Base-by-base conservation (phyloP, 1,284 basidiomycete species). In the Trichosporon coremiiforme region DNA sequence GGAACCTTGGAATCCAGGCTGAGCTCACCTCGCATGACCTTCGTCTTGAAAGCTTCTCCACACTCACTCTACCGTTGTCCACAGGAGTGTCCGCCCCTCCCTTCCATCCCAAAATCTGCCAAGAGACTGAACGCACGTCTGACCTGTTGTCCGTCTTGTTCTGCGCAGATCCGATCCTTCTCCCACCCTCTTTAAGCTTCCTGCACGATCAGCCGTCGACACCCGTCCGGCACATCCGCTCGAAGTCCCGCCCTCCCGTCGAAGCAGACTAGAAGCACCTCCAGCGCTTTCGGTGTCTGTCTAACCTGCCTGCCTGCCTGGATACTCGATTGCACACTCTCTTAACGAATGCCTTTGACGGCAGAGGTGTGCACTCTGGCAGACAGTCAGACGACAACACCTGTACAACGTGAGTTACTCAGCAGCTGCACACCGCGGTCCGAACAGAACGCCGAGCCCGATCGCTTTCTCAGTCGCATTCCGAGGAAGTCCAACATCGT, bases 381-480 rank as follows among this genome's bases (percentile, higher is more conserved):
- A 65, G 72, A 68, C 47, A 67, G 66, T 68, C 70, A 70, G 67
- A 72, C 72, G 71, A 72, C 73, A 64, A 68, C 73, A 68, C 64
- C 68, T 45, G 66, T 62, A 29, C 55, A 65, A 65, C 71, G 75
- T 76, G 71, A 75, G 73, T 73, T 41, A n/a, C 13, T 22, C 20
- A 47, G 4, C 38, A 38, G 12, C 36, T 12, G 12, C 9, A 38
- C 35, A 47, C 7, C 25, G 22, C 22, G 5, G 25, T 15, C 29
- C 25, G 53, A 57, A 15, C 53, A 57, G 22, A 20, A 8, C 17
- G 20, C 50, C 50, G 50, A 10, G 20, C 9, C 22, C 50, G 20
- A 22, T 53, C 50, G 50, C 50, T 22, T 38, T 29, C 55, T 33
- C 55, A 60, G 15, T 15, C 55, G 22, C 20, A 25, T 53, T 53